Evolutionary conservation across 2,329 filamentous ascomycete species (phyloP).

Genomic region (Didymosphaeria variabile): DNA sequence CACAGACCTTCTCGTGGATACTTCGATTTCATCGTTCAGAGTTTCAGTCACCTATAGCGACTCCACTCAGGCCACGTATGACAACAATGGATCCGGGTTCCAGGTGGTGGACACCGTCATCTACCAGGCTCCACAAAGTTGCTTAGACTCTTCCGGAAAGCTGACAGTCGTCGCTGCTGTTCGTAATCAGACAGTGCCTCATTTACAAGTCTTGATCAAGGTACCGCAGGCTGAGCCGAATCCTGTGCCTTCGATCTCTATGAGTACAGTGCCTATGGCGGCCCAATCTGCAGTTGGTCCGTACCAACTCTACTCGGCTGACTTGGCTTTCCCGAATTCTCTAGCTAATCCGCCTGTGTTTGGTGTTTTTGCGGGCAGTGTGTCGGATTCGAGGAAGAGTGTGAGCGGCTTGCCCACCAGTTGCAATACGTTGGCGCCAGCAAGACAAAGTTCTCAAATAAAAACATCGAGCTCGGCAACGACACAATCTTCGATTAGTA

Average conservation of each 20-base stretch:
- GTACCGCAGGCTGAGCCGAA: slow-evolving; percentile 30
- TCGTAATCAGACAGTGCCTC: slow-evolving; percentile 25
- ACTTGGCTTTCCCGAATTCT: slow-evolving; percentile 26
- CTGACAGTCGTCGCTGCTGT: slow-evolving; percentile 39
- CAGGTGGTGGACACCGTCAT: slow-evolving; percentile 65
- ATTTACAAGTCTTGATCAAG: slow-evolving; percentile 33
- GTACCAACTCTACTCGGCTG: slow-evolving; percentile 38
- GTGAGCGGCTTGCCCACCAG: slow-evolving; percentile 22
- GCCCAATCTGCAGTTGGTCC: slow-evolving; percentile 33
- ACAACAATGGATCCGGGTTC: slow-evolving; percentile 68
- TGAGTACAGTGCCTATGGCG: slow-evolving; percentile 34
- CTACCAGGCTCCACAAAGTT: slow-evolving; percentile 66
- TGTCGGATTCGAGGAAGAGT: slow-evolving; percentile 32
- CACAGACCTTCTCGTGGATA: slow-evolving; percentile 61
- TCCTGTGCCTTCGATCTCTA: slow-evolving; percentile 35
- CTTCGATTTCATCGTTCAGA: slow-evolving; percentile 70
- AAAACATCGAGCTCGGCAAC: slow-evolving; percentile 1
- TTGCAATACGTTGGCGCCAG: slow-evolving; percentile 26
- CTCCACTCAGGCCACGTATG: slow-evolving; percentile 54
- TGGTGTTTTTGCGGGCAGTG: slow-evolving; percentile 31
- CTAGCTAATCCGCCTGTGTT: slow-evolving; percentile 27
- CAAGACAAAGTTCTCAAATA: slow-evolving; percentile 9
- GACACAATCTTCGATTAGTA: not conserved
- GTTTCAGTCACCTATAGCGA: slow-evolving; percentile 62
- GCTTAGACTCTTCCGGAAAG: slow-evolving; percentile 48